phyloP scores from a whole-genome alignment of 2,329 filamentous ascomycete genomes.

The Pseudogymnoascus sp. region DNA sequence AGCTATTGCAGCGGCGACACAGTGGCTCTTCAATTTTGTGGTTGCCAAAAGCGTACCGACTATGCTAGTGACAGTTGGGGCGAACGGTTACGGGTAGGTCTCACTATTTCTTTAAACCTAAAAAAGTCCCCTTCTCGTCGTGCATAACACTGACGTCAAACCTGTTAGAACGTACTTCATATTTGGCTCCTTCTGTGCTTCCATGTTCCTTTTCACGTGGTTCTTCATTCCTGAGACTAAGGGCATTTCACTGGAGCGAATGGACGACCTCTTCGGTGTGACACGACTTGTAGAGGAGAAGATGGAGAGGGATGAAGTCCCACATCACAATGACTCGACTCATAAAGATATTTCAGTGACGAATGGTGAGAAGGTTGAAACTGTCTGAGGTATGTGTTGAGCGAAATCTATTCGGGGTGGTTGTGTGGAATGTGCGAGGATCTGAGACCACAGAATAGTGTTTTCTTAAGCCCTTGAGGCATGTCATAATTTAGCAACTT shows the following conservation, averaged over 20 bases:
- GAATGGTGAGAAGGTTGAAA: background rate
- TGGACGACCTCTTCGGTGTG: constrained; percentile 28
- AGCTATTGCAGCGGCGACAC: constrained; percentile 56
- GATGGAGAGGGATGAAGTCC: background rate
- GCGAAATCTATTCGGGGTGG: background rate
- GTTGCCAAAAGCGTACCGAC: constrained; percentile 40
- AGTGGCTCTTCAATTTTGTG: constrained; percentile 69
- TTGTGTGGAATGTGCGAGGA: background rate
- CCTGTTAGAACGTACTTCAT: constrained; percentile 41
- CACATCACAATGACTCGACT: background rate
- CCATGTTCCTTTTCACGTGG: constrained; percentile 35
- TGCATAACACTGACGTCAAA: background rate
- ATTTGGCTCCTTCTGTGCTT: constrained; percentile 51
- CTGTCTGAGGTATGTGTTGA: background rate
- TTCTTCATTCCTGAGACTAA: constrained; percentile 47
- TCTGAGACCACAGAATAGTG: background rate
- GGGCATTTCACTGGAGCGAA: constrained; percentile 35
- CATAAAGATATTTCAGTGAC: background rate
- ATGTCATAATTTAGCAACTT: background rate
- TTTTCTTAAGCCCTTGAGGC: background rate
- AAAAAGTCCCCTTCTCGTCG: background rate
- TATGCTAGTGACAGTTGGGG: constrained; percentile 16
- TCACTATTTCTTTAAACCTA: background rate
- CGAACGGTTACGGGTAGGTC: constrained; percentile 17
- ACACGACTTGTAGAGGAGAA: constrained; percentile 11